Conservation (phyloP, 2,329 filamentous ascomycete species). For the Verticillium nonalfalfae region DNA sequence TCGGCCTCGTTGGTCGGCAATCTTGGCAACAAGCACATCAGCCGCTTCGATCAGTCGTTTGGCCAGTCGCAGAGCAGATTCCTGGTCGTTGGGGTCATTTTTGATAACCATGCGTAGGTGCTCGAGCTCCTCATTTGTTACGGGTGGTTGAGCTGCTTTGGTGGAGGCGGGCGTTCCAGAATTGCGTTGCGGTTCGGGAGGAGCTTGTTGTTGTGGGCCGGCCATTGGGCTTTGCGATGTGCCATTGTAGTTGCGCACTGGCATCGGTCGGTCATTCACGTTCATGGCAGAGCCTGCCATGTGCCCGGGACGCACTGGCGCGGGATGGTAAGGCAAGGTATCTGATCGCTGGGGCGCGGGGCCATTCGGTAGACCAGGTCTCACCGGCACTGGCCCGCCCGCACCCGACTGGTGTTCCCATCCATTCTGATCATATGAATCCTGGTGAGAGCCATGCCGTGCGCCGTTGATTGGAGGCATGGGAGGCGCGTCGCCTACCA, state of each 20-base stretch:
- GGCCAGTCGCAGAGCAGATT: conserved; percentile 65
- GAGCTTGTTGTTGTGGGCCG: conserved; percentile 21
- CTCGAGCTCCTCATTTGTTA: conserved; percentile 76
- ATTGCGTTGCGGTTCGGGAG: conserved; percentile 17
- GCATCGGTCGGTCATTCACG: conserved; percentile 50
- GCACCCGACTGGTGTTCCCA: conserved; percentile 6
- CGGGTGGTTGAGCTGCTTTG: conserved; percentile 31
- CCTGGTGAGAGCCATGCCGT: conserved; percentile 11
- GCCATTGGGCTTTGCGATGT: conserved; percentile 41
- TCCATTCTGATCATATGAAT: conserved; percentile 7
- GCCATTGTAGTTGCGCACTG: conserved; percentile 48
- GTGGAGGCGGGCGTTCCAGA: conserved; percentile 17
- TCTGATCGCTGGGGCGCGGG: conserved; percentile 29
- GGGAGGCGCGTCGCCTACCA: conserved; percentile 56
- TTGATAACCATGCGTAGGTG: conserved; percentile 64
- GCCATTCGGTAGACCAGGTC: conserved; percentile 18
- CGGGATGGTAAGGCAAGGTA: conserved; percentile 52
- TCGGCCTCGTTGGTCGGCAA: conserved; percentile 64
- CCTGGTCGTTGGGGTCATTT: conserved; percentile 65
- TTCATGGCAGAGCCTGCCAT: conserved; percentile 53
- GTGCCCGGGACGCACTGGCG: conserved; percentile 56
- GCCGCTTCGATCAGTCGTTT: conserved; percentile 84
- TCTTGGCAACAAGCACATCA: conserved; percentile 59
- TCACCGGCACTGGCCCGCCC: conserved; percentile 1
- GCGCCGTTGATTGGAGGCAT: conserved; percentile 38